These are phyloP conservation scores for Scheffersomyces illinoinensis DNA, from an alignment of 1,139 yeast species.

Conservation along the genomic window DNA sequence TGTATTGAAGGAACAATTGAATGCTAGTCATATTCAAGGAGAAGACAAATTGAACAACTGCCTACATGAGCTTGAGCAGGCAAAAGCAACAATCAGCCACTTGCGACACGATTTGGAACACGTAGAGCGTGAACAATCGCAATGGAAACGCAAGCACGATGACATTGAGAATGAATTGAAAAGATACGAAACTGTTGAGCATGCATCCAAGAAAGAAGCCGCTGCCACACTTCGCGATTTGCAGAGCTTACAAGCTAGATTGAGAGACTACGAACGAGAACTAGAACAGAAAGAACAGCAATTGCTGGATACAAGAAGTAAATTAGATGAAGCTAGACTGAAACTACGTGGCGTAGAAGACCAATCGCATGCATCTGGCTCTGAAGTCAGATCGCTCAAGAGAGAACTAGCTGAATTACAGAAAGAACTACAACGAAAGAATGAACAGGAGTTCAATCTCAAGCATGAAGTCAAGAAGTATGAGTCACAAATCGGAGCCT, in stretches of 20 bases:
- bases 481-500: constrained; percentile 7
- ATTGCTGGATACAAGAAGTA: background rate
- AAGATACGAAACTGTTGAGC: background rate
- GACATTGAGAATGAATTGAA: background rate
- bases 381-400: background rate
- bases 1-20: background rate
- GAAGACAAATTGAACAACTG: background rate
- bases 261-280: background rate
- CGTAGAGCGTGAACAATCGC: background rate
- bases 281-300: background rate
- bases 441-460: background rate
- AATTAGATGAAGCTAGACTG: background rate
- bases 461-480: constrained; percentile 3
- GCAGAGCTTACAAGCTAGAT: background rate
- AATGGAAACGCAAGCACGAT: background rate
- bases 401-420: background rate
- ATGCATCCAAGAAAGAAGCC: background rate
- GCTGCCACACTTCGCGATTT: background rate
- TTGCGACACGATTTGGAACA: background rate
- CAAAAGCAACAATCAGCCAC: background rate
- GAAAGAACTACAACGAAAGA: background rate
- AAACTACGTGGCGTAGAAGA: background rate
- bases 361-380: background rate
- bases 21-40: background rate
- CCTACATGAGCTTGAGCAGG: background rate